Conservation (phyloP, 306 rosid genomes). For the Prunus kanzakura region DNA sequence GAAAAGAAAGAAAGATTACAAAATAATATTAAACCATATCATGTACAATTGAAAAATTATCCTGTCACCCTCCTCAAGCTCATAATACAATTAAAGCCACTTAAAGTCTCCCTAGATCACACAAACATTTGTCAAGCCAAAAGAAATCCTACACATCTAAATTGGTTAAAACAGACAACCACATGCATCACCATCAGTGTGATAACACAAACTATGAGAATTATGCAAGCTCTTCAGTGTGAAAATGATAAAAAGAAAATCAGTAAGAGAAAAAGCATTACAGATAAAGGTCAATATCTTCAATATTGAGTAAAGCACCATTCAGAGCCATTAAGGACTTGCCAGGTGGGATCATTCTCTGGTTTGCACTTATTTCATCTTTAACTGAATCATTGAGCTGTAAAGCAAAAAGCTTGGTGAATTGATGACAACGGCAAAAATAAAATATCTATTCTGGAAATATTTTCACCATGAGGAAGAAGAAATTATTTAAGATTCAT, state of each 20-base stretch:
- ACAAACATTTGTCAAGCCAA: background rate
- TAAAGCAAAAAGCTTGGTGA: conserved; percentile 20
- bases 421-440: conserved; percentile 21
- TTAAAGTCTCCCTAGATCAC: background rate
- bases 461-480: background rate
- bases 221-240: conserved; percentile 7
- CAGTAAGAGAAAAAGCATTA: conserved; percentile 55
- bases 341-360: conserved; percentile 98
- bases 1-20: background rate
- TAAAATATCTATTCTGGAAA: background rate
- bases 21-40: background rate
- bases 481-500: background rate
- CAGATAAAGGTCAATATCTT: conserved; percentile 93
- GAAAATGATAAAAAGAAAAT: conserved; percentile 31
- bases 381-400: conserved; percentile 89
- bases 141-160: background rate
- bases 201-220: conserved; percentile 5
- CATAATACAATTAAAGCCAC: too few relatives aligned
- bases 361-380: conserved; percentile 91
- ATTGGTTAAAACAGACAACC: conserved; percentile 2
- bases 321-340: conserved; percentile 98
- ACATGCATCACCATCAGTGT: conserved; percentile 13
- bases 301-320: conserved; percentile 94
- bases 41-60: background rate
- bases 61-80: background rate